phyloP scores from a whole-genome alignment of 768 basidiomycete genomes.

The Imleria badia region DNA sequence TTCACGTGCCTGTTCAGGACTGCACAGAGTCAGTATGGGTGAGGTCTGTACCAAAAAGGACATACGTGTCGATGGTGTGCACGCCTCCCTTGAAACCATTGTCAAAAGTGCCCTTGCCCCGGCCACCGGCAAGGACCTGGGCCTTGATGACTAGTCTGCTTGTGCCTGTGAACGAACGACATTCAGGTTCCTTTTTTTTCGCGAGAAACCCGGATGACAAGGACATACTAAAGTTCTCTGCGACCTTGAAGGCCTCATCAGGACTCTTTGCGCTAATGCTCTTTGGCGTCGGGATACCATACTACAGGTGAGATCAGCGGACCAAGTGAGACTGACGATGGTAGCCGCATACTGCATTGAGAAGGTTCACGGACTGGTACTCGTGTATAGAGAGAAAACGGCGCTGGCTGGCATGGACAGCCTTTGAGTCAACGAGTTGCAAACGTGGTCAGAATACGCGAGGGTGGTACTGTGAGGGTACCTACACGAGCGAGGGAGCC shows the following conservation, averaged over 20 bases:
- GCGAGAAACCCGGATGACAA: not conserved
- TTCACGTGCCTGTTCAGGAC: constrained; percentile 86
- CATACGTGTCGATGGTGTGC: constrained; percentile 84
- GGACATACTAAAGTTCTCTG: constrained; percentile 78
- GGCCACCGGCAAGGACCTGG: constrained; percentile 96
- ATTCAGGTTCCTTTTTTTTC: not conserved
- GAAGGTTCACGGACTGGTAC: constrained; percentile 92
- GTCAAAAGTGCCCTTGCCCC: constrained; percentile 97
- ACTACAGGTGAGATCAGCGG: constrained; percentile 48
- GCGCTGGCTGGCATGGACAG: constrained; percentile 77
- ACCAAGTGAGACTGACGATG: not conserved
- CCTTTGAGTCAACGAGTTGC: constrained; percentile 34
- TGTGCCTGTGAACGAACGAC: constrained; percentile 46
- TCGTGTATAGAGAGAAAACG: constrained; percentile 97
- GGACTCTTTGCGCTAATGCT: constrained; percentile 84
- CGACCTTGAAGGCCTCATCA: constrained; percentile 86
- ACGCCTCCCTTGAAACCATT: constrained; percentile 97
- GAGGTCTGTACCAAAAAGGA: not conserved
- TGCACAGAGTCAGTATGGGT: constrained; percentile 30
- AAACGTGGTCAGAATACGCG: not conserved
- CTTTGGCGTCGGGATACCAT: constrained; percentile 94
- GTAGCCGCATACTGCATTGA: constrained; percentile 73
- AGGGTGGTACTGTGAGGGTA: not conserved
- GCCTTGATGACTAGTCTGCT: constrained; percentile 94
- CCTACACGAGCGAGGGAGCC: constrained; percentile 63